Evolutionary conservation across 768 basidiomycete species (phyloP), one percentile per base, ranked within the genome.

Genomic region (Calocybe cyanea): DNA sequence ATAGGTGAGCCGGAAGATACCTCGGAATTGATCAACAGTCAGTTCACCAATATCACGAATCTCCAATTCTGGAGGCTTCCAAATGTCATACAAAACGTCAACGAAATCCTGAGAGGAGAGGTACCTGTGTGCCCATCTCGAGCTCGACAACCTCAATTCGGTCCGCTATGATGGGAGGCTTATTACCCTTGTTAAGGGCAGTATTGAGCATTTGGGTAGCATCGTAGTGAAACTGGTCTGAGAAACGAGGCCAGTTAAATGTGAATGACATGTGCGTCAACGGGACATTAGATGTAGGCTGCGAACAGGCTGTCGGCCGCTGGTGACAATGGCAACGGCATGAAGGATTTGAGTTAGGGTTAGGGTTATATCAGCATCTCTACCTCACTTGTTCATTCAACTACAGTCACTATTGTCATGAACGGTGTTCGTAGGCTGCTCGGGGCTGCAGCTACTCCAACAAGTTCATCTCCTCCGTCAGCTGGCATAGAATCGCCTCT

Each of bases 71-170:
- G 96, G 96, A 9, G 96, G 95, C 92, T 97, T 55, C 4, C 19
- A n/a, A 42, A 17, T 1, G 24, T 50, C 41, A 38, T 40, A 41
- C 43, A 48, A 41, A 25, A 6, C 43, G 32, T 30, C 20, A 37
- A 34, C 15, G 37, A 18, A 28, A 37, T 28, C n/a, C 46, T 25
- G 21, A 45, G 15, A 9, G 20, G 46, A 18, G 21, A 24, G 44
- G n/a, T 49, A 92, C 94, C 74, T 95, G 87, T 2, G 89, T 92
- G 30, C 96, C 96, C 96, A 99, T 98, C 67, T 97, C 87, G n/a
- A 99, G 71, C 63, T 98, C 96, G 43, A 96, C 89, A 23, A 99
- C 96, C 64, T 98, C 92, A 53, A 99, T 98, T 65, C 80, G 85
- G 69, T 95, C 96, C 43, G 92, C 94, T 55, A 98, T 97, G 59